Percentiles rank a stretch among this genome's conserved stretches.
phyloP scores from a whole-genome alignment of 2,329 filamentous ascomycete species.

The Tolypocladium sp. region DNA sequence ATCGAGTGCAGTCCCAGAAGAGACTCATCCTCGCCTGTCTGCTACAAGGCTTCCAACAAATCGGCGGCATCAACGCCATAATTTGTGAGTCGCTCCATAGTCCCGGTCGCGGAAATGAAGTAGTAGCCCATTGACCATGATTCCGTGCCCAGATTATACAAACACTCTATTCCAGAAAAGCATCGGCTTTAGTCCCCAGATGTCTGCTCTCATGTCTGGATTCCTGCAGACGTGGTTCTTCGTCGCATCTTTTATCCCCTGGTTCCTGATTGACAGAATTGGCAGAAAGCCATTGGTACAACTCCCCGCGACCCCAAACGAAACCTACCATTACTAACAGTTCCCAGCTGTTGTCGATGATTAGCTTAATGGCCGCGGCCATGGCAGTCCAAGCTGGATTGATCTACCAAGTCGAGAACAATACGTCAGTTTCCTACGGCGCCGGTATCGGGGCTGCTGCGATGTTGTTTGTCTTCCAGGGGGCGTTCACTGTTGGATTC shows the following conservation, averaged over 20 bases:
- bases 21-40: slow-evolving; percentile 21
- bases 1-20: slow-evolving; percentile 21
- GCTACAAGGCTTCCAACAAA: slow-evolving; percentile 28
- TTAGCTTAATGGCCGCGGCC: slow-evolving; percentile 27
- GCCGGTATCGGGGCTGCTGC: slow-evolving; percentile 28
- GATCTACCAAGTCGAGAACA: slow-evolving; percentile 28
- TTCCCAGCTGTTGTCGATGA: slow-evolving; percentile 25
- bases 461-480: slow-evolving; percentile 32
- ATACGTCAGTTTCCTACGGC: slow-evolving; percentile 18
- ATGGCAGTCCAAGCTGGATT: slow-evolving; percentile 30
- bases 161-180: slow-evolving; percentile 36
- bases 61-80: slow-evolving; percentile 39
- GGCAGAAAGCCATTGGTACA: slow-evolving; percentile 31
- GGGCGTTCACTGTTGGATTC: slow-evolving; percentile 28
- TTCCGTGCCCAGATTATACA: slow-evolving; percentile 25
- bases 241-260: slow-evolving; percentile 30
- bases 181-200: slow-evolving; percentile 28
- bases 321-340: background rate
- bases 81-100: slow-evolving; percentile 21
- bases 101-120: background rate
- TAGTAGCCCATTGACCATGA: background rate
- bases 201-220: slow-evolving; percentile 42
- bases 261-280: slow-evolving; percentile 36
- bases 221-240: slow-evolving; percentile 40
- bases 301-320: background rate